These are phyloP conservation scores for Plasmopara halstedii DNA, from an alignment of 352 stramenopile genomes.

Conservation along the genomic window DNA sequence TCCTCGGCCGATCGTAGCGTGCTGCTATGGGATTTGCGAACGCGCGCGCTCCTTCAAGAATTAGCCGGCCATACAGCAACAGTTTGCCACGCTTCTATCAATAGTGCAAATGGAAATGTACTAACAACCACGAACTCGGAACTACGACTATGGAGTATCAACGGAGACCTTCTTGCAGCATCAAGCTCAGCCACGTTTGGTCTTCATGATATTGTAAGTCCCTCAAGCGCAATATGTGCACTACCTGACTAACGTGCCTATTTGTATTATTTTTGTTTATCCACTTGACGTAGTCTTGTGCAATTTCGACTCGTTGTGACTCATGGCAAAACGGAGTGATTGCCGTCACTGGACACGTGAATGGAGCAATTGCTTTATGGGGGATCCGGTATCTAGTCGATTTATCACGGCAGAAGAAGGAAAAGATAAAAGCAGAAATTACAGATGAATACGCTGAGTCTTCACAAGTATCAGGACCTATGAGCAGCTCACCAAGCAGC, in stretches of 20 bases:
- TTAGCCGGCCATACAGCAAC: slow-evolving; percentile 40
- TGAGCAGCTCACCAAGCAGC: slow-evolving; percentile 4
- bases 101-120: slow-evolving; percentile 58
- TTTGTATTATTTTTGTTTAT: background rate
- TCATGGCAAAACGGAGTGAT: slow-evolving; percentile 66
- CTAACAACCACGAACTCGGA: slow-evolving; percentile 41
- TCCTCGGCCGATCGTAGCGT: slow-evolving; percentile 46
- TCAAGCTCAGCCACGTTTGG: slow-evolving; percentile 34
- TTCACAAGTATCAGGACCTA: background rate
- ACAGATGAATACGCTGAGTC: background rate
- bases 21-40: slow-evolving; percentile 69
- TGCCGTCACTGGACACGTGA: slow-evolving; percentile 54
- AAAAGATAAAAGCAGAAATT: background rate
- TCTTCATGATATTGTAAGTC: slow-evolving; percentile 47
- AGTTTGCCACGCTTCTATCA: slow-evolving; percentile 56
- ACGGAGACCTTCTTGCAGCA: slow-evolving; percentile 62
- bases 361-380: slow-evolving; percentile 70
- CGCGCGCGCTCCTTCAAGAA: slow-evolving; percentile 46
- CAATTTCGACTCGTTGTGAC: slow-evolving; percentile 62
- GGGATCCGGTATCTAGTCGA: slow-evolving; percentile 55
- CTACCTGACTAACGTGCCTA: background rate
- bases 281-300: slow-evolving; percentile 40
- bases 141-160: slow-evolving; percentile 71
- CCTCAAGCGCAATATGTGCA: background rate
- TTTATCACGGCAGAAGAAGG: slow-evolving; percentile 28